Conservation (phyloP, 805 yeast species). For the Yamadazyma paraphyllophila region DNA sequence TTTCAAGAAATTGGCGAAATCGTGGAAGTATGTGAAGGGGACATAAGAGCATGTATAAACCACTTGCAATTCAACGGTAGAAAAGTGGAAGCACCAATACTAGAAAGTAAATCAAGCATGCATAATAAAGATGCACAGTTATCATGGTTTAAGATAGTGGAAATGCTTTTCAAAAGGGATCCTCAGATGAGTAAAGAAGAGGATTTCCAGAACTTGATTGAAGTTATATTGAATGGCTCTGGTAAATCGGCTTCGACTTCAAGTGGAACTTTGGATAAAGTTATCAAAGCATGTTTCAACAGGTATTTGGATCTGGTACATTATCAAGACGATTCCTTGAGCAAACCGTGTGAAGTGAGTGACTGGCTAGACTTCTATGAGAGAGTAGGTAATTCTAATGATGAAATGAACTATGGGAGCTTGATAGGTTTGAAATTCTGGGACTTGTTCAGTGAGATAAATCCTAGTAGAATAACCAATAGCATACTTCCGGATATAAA, state of each 20-base stretch:
- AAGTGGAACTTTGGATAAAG: slow-evolving; percentile 53
- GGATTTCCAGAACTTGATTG: slow-evolving; percentile 48
- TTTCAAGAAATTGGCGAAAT: slow-evolving; percentile 59
- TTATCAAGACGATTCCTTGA: slow-evolving; percentile 57
- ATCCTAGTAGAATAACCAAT: slow-evolving; percentile 22
- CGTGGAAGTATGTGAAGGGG: slow-evolving; percentile 72
- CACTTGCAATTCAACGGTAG: slow-evolving; percentile 63
- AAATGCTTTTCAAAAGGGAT: slow-evolving; percentile 56
- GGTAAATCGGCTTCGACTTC: slow-evolving; percentile 36
- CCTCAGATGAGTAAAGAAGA: slow-evolving; percentile 44
- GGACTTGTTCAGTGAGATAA: slow-evolving; percentile 62
- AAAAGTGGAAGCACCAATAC: slow-evolving; percentile 11
- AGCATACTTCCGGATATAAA: slow-evolving; percentile 31
- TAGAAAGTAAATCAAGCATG: not conserved
- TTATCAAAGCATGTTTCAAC: slow-evolving; percentile 70
- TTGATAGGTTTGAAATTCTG: slow-evolving; percentile 61
- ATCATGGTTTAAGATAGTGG: slow-evolving; percentile 67
- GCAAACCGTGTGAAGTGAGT: slow-evolving; percentile 57
- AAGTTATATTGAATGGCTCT: slow-evolving; percentile 41
- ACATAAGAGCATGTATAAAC: slow-evolving; percentile 82
- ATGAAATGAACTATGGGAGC: slow-evolving; percentile 51
- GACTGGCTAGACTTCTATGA: slow-evolving; percentile 83
- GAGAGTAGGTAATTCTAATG: slow-evolving; percentile 36
- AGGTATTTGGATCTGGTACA: slow-evolving; percentile 59
- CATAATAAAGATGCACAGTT: slow-evolving; percentile 56